A percentile compares a stretch with the other conserved stretches of the same genome.
phyloP scores from a whole-genome alignment of 192 early-diverging fungal genomes.

The Allomyces arbusculus region DNA sequence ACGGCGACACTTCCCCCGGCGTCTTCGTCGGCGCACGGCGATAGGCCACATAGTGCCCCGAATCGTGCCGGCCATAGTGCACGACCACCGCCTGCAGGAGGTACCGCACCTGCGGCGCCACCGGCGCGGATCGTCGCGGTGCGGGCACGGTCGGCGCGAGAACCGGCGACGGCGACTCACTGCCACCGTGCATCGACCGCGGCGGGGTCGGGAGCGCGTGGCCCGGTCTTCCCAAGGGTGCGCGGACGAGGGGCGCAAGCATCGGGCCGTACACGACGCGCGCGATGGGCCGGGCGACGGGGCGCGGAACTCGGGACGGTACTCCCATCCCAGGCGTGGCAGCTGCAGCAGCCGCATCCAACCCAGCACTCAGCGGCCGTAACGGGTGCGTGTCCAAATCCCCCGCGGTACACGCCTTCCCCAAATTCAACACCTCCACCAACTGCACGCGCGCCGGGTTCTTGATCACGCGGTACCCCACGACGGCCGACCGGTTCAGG shows the following conservation, averaged over 20 bases:
- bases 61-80: constrained; percentile 67
- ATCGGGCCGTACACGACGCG: neutral
- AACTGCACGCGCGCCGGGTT: neutral
- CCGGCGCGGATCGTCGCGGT: neutral
- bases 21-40: constrained; percentile 15
- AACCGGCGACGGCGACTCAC: neutral
- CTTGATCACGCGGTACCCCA: neutral
- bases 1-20: neutral
- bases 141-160: neutral
- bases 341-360: neutral
- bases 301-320: neutral
- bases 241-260: neutral
- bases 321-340: neutral
- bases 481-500: neutral
- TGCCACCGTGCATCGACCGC: neutral
- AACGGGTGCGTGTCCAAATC: neutral
- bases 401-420: neutral
- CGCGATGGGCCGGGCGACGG: neutral
- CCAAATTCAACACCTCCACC: neutral
- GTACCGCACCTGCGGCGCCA: constrained; percentile 22
- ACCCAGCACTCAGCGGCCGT: neutral
- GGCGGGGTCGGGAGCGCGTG: neutral
- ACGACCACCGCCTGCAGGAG: constrained; percentile 57
- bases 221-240: neutral
- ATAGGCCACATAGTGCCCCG: constrained; percentile 80